Evolutionary conservation across 495 filamentous ascomycete species (phyloP), one percentile per base, ranked within the genome.

Genomic region (Parathielavia hyrcaniae): DNA sequence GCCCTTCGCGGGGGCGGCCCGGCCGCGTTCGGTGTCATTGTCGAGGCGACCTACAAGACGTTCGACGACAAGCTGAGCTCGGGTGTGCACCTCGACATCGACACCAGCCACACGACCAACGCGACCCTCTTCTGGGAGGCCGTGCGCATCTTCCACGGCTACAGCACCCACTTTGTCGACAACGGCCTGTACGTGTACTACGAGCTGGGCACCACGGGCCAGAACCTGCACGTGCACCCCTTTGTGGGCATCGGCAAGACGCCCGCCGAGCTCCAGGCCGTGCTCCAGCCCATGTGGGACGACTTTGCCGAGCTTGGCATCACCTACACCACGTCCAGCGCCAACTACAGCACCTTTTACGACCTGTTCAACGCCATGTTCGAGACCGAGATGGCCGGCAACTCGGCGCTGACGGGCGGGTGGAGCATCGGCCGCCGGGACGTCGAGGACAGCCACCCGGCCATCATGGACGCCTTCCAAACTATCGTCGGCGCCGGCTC

Each of bases 1-100:
- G 85, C 83, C 3, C 70, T 86, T 1, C 75, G 74, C 39, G 84
- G 83, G 14, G 83, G 83, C 13, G 83, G 82, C 11, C 81, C 75
- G 5, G 77, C 79, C 0, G 73, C 80, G 7, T 86, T 77, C 46
- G 84, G 73, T 6, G 75, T 85, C 23, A 80, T 86, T 17, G 71
- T 75, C 43, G 79, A 77, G 26, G 69, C 74, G 5, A 78, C 75
- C 7, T 71, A 78, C 55, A 81, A 79, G 62, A 78, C 72, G 39
- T 77, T 75, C 55, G 60, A 61, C 43, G 77, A 78, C 38, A 64
- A 71, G 12, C 67, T 69, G 13, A 65, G 69, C 43, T 55, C 77
- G 0, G 75, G 73, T 20, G 61, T 71, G n/a, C 66, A 67, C 23
- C 53, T 81, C 49, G 66, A 73, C 53, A 73, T 79, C 69, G 73